Evolutionary conservation across 2,329 filamentous ascomycete species (phyloP), one percentile per base, ranked within the genome.

Genomic region (Pyrenophora tritici-repentis): DNA sequence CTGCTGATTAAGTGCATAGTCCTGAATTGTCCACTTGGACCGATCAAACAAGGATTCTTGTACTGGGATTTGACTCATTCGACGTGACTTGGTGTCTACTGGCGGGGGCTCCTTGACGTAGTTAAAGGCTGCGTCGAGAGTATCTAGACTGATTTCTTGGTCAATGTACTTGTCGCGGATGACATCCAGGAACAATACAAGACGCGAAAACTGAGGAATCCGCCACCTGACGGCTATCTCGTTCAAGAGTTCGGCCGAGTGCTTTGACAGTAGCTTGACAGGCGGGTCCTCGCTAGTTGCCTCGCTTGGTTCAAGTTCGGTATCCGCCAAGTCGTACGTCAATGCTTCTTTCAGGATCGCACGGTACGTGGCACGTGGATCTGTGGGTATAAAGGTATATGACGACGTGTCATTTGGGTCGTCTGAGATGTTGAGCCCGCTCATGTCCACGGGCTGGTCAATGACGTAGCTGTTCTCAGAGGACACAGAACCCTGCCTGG

Each of bases 191-290:
- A 96, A 87, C 5, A 93, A 76, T 5, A 96, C 85, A 43, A 91
- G 81, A 37, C 91, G 84, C 3, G 91, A 90, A 66, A 87, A 91
- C 58, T 88, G 86, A 2, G 93, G 91, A 55, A 99, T 82, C 42
- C 94, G 87, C 94, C 94, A 99, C 65, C 92, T 86, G 56, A 91
- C 78, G 52, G 88, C 90, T 50, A 97, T 81, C 72, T 97, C 93
- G 53, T 88, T 89, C 56, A 99, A 75, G 38, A 99, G 78, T 48
- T 97, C 91, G 41, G 85, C 82, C 2, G 91, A 94, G 55, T 89
- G 84, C 63, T 87, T 90, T 1, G 91, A 94, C 16, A 87, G 66
- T 16, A 87, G 59, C 55, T 81, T 84, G 54, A 80, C 76, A 2
- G 79, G 73, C 7, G 78, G 75, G 1, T 68, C 62, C 5, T 81